Evolutionary conservation across 768 basidiomycete genomes (phyloP), one percentile per base, ranked within the genome.

Genomic region (Vararia minispora): DNA sequence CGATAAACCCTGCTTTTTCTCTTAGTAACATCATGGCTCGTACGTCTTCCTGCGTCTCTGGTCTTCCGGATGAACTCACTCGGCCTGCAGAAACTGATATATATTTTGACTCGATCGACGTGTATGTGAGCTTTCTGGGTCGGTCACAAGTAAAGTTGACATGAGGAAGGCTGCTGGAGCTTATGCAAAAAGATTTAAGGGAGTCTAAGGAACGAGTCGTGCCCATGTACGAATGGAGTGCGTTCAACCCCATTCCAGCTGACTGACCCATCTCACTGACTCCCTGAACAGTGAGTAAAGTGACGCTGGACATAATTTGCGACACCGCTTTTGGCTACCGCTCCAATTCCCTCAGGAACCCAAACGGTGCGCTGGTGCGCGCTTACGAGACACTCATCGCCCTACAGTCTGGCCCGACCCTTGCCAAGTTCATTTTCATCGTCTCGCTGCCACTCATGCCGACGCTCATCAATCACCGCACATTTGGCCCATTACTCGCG

Each of bases 391-490:
- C 43, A 10, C 37, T 49, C 9, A 14, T 49, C 21, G 30, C 21
- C 26, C 41, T 49, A 11, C 48, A 49, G 28, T 35, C 25, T 25
- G 37, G 43, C 18, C 21, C 14, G 28, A 43, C 45, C 24, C 17
- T 47, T 37, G 62, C 65, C 6, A 52, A 51, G 12, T 54, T 69
- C 39, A 58, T 64, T 17, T 46, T 48, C 1, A 17, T 63, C 10
- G 43, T 68, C 32, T 46, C 50, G 16, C 45, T 69, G 12, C 69
- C 68, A 13, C 63, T 64, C 10, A 45, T 52, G 16, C 29, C 28
- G 24, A 6, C 44, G 58, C 6, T 46, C 47, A 10, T 43, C 66
- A 14, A 21, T 63, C 12, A 34, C 41, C 10, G 59, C 62, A 10
- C 9, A 3, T n/a, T 38, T 13, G 27, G 37, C 29, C 13, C 5